Percentiles rank a stretch among this genome's conserved stretches.
Conservation (phyloP, 768 basidiomycete genomes). For the Russula griseocarnosa region DNA sequence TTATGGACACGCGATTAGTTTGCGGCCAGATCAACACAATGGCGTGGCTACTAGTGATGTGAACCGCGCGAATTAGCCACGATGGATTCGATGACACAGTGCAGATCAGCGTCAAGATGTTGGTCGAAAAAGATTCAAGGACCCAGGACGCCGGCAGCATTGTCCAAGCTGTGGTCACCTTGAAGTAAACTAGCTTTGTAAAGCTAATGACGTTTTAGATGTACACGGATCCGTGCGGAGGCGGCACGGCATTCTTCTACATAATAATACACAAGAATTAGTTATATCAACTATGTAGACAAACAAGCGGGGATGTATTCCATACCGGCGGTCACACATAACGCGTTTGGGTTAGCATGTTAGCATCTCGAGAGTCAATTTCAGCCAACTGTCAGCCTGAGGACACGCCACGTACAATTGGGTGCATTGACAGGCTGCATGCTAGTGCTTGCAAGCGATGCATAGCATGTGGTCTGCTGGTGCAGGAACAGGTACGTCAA, state of each 20-base stretch:
- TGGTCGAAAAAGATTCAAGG: not conserved
- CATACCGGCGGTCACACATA: not conserved
- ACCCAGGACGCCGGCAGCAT: not conserved
- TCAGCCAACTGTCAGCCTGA: no score
- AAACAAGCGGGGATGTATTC: not conserved
- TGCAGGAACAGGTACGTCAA: not conserved
- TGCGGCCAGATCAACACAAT: not conserved
- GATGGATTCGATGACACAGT: not conserved
- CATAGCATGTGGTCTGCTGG: constrained; percentile 1
- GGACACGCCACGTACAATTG: not conserved
- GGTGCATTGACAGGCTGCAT: not conserved
- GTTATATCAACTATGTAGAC: not conserved
- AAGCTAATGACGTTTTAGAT: not conserved
- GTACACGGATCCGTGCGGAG: constrained; percentile 9
- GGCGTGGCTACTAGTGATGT: not conserved
- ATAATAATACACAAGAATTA: not conserved
- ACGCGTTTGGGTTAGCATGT: not conserved
- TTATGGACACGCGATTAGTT: not conserved
- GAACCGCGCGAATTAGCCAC: not conserved
- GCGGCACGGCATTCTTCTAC: not conserved
- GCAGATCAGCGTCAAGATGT: not conserved
- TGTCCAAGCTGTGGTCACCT: not conserved
- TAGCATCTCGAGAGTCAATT: no score
- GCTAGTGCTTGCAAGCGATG: not conserved
- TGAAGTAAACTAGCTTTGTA: constrained; percentile 6